A percentile compares a stretch with the other conserved stretches of the same genome.
These are phyloP conservation scores for Epithemia pelagica DNA, from an alignment of 108 stramenopile species.

Conservation along the genomic window DNA sequence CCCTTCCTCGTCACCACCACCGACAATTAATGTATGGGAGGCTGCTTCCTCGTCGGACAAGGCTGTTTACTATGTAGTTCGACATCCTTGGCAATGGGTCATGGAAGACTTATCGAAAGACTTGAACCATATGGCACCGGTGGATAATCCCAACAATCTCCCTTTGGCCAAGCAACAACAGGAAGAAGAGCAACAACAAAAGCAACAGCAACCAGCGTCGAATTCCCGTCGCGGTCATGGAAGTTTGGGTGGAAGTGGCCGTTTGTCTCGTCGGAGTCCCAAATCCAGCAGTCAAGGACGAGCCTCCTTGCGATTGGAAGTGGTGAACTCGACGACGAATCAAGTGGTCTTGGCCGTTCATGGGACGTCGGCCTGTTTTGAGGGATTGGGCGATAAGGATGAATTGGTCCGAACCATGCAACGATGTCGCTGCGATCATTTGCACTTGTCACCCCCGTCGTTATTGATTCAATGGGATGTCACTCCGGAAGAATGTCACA, in stretches of 20 bases:
- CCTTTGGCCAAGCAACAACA: conserved; percentile 6
- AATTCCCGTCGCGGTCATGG: conserved; percentile 14
- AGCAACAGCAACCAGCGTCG: not conserved
- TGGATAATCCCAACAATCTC: conserved; percentile 9
- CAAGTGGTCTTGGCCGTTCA: conserved; percentile 27
- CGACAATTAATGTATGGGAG: not conserved
- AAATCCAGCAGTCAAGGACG: not conserved
- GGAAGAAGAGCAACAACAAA: not conserved
- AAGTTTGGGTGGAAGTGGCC: conserved; percentile 6
- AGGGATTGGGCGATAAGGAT: conserved; percentile 53
- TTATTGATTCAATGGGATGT: conserved; percentile 44
- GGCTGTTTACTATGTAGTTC: conserved; percentile 7
- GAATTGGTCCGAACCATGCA: conserved; percentile 46
- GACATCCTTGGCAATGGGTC: conserved; percentile 26
- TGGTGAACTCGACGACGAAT: not conserved
- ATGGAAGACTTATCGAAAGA: conserved; percentile 12
- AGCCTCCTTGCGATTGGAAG: conserved; percentile 14
- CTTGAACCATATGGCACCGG: conserved; percentile 8
- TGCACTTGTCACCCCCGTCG: conserved; percentile 41
- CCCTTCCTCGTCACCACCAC: too few relatives aligned
- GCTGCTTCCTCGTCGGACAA: not conserved
- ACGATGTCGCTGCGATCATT: conserved; percentile 42
- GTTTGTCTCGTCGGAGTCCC: not conserved
- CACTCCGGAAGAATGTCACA: conserved; percentile 36
- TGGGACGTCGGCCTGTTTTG: conserved; percentile 39